Conservation (phyloP, 2,329 filamentous ascomycete genomes). For the Sporothrix variecibatus region DNA sequence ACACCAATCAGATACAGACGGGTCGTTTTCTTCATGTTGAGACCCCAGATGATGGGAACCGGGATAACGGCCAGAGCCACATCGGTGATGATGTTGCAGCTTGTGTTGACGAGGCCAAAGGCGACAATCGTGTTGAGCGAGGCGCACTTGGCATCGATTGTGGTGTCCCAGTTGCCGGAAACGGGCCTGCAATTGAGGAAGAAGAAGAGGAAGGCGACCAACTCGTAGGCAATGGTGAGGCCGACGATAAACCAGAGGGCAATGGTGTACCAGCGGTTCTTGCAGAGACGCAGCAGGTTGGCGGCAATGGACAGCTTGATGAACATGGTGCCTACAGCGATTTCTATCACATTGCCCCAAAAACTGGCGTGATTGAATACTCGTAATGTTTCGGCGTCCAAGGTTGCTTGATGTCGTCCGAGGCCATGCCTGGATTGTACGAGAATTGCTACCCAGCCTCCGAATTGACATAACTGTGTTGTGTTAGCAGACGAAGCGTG, state of each 20-base stretch:
- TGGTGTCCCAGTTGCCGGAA: constrained; percentile 32
- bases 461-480: constrained; percentile 36
- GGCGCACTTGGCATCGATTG: constrained; percentile 30
- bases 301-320: constrained; percentile 33
- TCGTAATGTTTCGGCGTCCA: constrained; percentile 39
- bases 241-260: constrained; percentile 35
- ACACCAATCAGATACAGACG: constrained; percentile 45
- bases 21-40: constrained; percentile 44
- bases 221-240: constrained; percentile 28
- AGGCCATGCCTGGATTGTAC: constrained; percentile 48
- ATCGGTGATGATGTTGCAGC: constrained; percentile 48
- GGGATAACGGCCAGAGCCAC: constrained; percentile 47
- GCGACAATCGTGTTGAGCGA: constrained; percentile 35
- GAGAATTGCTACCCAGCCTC: constrained; percentile 42
- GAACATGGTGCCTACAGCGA: constrained; percentile 34
- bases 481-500: not conserved
- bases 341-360: constrained; percentile 49
- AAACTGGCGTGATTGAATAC: constrained; percentile 46
- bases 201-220: constrained; percentile 33
- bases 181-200: constrained; percentile 34
- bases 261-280: constrained; percentile 34
- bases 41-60: constrained; percentile 44
- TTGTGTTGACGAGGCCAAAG: constrained; percentile 45
- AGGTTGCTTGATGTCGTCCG: constrained; percentile 46
- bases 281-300: constrained; percentile 32